Evolutionary conservation across 1,284 basidiomycete genomes (phyloP).

Genomic region (Naganishia albida): DNA sequence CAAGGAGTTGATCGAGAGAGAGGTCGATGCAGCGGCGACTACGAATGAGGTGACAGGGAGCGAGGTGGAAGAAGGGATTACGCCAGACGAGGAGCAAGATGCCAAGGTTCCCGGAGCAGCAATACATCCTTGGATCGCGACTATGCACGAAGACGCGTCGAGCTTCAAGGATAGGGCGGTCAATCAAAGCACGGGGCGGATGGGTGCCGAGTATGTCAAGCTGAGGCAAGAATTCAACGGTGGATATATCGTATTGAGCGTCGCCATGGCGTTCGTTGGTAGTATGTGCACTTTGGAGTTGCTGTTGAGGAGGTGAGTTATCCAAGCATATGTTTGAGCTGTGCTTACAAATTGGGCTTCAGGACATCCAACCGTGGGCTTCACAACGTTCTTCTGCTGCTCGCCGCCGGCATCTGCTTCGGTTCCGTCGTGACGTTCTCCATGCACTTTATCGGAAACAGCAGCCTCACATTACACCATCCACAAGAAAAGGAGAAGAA

Average conservation of each 20-base stretch:
- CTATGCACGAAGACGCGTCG: background rate
- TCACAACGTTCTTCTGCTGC: constrained; percentile 51
- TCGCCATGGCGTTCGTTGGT: constrained; percentile 53
- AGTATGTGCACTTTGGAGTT: constrained; percentile 55
- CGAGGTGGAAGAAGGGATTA: too few relatives aligned
- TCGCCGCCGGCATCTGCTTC: constrained; percentile 54
- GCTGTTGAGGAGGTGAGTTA: constrained; percentile 40
- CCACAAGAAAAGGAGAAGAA: constrained; percentile 38
- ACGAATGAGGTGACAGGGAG: too few relatives aligned
- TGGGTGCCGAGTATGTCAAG: constrained; percentile 38
- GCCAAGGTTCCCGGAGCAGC: background rate
- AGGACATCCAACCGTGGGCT: constrained; percentile 54
- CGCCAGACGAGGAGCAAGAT: too few relatives aligned
- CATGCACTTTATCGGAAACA: constrained; percentile 57
- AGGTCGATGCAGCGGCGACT: too few relatives aligned
- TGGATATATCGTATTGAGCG: constrained; percentile 54
- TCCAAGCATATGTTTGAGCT: background rate
- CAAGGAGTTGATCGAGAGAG: too few relatives aligned
- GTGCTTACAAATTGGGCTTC: constrained; percentile 7
- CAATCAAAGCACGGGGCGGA: constrained; percentile 9
- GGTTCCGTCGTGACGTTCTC: constrained; percentile 56
- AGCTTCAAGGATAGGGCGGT: background rate
- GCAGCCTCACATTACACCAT: constrained; percentile 51
- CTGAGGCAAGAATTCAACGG: constrained; percentile 48
- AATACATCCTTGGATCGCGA: background rate